Conservation (phyloP, 2,329 filamentous ascomycete genomes). For the Mycogone perniciosa region DNA sequence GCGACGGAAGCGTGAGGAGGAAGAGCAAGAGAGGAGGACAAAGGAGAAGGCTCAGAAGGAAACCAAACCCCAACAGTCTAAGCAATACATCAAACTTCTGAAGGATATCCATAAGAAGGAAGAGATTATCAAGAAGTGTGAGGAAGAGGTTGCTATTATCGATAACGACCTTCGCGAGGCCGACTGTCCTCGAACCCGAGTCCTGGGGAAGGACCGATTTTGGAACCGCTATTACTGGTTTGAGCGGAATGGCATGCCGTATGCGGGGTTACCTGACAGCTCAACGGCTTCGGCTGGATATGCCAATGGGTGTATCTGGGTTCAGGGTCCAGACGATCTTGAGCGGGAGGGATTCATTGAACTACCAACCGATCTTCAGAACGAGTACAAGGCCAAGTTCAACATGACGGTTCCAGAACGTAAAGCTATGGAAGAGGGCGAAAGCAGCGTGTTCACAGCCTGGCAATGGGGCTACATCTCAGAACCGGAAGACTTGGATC, state of each 20-base stretch:
- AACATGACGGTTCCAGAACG: constrained; percentile 79
- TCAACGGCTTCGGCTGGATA: constrained; percentile 84
- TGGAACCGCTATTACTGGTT: constrained; percentile 99
- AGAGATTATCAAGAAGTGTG: constrained; percentile 69
- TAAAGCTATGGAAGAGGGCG: constrained; percentile 78
- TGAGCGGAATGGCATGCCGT: constrained; percentile 97
- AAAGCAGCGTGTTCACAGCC: constrained; percentile 69
- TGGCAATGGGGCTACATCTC: constrained; percentile 89
- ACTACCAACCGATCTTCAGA: constrained; percentile 60
- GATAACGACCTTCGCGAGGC: constrained; percentile 93
- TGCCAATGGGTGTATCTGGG: constrained; percentile 91
- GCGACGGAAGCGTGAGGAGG: constrained; percentile 70
- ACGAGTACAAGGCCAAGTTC: constrained; percentile 71
- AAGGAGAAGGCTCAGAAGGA: constrained; percentile 64
- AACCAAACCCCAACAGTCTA: constrained; percentile 69
- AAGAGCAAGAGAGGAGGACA: constrained; percentile 64
- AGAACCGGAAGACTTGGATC: constrained; percentile 69
- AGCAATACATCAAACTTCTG: constrained; percentile 79
- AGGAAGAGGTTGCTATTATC: constrained; percentile 76
- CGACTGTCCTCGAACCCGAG: constrained; percentile 82
- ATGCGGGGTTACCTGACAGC: constrained; percentile 77
- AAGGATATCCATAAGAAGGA: constrained; percentile 88
- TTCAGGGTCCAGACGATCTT: constrained; percentile 88
- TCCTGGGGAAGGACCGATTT: constrained; percentile 90
- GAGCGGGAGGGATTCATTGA: constrained; percentile 85